A percentile compares a stretch with the other conserved stretches of the same genome.
Conservation (phyloP, 805 yeast genomes). For the Jamesozyma gamospora region DNA sequence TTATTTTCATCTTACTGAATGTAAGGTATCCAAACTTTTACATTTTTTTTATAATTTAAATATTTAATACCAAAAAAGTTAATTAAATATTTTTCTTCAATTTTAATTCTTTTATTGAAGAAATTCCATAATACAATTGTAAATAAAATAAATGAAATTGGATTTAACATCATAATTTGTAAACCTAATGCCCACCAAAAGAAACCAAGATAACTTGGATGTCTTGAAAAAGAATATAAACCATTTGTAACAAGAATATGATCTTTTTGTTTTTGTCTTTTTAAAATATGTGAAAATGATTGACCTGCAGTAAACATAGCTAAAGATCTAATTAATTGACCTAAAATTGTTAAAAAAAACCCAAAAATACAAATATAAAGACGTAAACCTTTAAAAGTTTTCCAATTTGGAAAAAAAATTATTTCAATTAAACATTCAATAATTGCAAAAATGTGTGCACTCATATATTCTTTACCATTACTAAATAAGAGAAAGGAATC, state of each 20-base stretch:
- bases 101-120: slow-evolving; percentile 54
- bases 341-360: slow-evolving; percentile 34
- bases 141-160: slow-evolving; percentile 48
- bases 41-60: slow-evolving; percentile 37
- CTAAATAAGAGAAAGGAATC: slow-evolving; percentile 56
- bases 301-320: slow-evolving; percentile 86
- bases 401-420: slow-evolving; percentile 32
- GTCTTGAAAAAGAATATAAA: slow-evolving; percentile 56
- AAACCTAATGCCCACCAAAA: slow-evolving; percentile 90
- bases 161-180: slow-evolving; percentile 61
- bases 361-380: slow-evolving; percentile 35
- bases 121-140: slow-evolving; percentile 52
- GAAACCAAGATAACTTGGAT: slow-evolving; percentile 88
- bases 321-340: slow-evolving; percentile 58
- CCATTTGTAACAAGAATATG: slow-evolving; percentile 71
- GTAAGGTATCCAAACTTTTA: slow-evolving; percentile 59
- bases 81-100: slow-evolving; percentile 59
- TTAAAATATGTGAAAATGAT: slow-evolving; percentile 78
- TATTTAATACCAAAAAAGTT: slow-evolving; percentile 68
- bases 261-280: slow-evolving; percentile 36
- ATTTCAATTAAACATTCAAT: slow-evolving; percentile 40
- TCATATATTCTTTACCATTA: slow-evolving; percentile 49
- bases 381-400: slow-evolving; percentile 9
- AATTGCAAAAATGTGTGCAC: slow-evolving; percentile 49
- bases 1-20: slow-evolving; percentile 7